Percentiles rank a stretch among this genome's conserved stretches.
Conservation (phyloP, 441 rosid species). For the Hura crepitans region DNA sequence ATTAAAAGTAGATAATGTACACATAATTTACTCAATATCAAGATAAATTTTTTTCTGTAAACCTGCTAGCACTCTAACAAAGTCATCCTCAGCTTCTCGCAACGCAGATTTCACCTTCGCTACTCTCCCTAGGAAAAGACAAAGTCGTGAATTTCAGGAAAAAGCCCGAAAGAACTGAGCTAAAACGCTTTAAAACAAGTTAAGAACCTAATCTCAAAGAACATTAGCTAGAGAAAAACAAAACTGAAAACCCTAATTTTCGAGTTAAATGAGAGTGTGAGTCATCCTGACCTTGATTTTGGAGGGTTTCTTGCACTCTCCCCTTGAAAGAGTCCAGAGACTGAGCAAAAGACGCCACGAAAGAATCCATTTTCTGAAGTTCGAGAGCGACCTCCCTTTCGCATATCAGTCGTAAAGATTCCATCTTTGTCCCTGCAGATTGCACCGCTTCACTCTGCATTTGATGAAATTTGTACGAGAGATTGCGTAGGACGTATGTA, state of each 20-base stretch:
- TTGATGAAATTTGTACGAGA: not conserved
- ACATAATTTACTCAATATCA: not conserved
- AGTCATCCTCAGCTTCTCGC: slow-evolving; percentile 72
- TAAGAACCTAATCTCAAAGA: not conserved
- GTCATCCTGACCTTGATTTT: slow-evolving; percentile 44
- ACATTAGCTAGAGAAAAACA: not conserved
- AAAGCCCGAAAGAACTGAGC: not conserved
- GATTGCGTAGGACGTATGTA: not conserved
- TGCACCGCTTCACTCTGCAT: slow-evolving; percentile 35
- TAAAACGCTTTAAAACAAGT: not conserved
- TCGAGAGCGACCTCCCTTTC: slow-evolving; percentile 35
- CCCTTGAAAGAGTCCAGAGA: slow-evolving; percentile 45
- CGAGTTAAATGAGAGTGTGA: not conserved
- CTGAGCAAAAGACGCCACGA: slow-evolving; percentile 39
- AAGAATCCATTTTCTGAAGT: slow-evolving; percentile 47
- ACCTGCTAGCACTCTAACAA: slow-evolving; percentile 78
- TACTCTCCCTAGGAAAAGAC: slow-evolving; percentile 41
- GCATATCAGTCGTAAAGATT: slow-evolving; percentile 45
- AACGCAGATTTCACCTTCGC: slow-evolving; percentile 49
- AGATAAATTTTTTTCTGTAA: not conserved
- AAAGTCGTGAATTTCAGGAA: slow-evolving; percentile 10
- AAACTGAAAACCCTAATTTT: slow-evolving; percentile 9
- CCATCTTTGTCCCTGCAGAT: slow-evolving; percentile 45
- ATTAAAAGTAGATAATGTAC: not conserved
- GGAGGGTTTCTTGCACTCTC: slow-evolving; percentile 43